A percentile compares a stretch with the other conserved stretches of the same genome.
phyloP scores from a whole-genome alignment of 106 monocot genomes.

The Phalaenopsis aphrodite region DNA sequence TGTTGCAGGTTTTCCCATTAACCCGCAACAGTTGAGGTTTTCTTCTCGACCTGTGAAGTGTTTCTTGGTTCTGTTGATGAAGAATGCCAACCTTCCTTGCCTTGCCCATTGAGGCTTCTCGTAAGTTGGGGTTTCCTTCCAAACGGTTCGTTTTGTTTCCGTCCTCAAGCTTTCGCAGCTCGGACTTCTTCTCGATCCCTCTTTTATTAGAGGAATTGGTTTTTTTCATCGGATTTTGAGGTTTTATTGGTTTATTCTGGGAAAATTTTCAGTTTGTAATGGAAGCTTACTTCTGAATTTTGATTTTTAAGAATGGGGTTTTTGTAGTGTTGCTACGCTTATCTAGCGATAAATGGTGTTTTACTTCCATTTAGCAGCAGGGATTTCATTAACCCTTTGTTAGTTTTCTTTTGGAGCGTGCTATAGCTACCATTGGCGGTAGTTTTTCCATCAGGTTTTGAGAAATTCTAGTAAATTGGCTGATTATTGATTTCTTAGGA shows the following conservation, averaged over 20 bases:
- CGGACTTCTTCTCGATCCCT: not conserved
- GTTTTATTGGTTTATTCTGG: not conserved
- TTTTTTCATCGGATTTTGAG: not conserved
- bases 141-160: not conserved
- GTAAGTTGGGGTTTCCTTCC: not conserved
- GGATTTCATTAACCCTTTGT: not conserved
- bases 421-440: not conserved
- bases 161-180: not conserved
- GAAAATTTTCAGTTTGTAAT: no score
- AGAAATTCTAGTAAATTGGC: not conserved
- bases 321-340: not conserved
- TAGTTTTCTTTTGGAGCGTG: not conserved
- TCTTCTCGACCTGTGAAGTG: no score
- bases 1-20: no score
- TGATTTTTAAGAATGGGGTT: no score
- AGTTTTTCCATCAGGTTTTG: not conserved
- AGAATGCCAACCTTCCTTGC: no score
- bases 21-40: no score
- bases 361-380: not conserved
- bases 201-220: not conserved
- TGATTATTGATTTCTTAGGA: not conserved
- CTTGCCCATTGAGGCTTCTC: no score
- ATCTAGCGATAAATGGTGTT: not conserved
- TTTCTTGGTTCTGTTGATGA: no score
- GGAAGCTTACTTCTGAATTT: no score